phyloP scores from a whole-genome alignment of 2,329 filamentous ascomycete species.

The Apiospora phragmitis region DNA sequence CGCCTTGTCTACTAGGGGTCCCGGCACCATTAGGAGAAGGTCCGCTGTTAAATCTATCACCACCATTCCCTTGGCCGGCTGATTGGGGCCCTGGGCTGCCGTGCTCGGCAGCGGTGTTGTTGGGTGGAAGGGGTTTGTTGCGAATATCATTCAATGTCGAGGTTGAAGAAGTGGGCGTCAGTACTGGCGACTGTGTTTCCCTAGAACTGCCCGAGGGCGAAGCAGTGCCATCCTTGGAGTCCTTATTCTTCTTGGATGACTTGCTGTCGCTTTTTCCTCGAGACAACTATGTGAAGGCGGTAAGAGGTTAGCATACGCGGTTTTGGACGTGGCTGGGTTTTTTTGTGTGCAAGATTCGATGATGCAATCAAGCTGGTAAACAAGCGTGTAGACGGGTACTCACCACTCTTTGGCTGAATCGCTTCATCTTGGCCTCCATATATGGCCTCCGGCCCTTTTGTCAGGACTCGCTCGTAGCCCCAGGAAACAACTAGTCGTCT shows the following conservation, averaged over 20 bases:
- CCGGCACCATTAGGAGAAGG: slow-evolving; percentile 52
- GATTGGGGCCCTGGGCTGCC: slow-evolving; percentile 40
- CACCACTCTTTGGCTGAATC: slow-evolving; percentile 96
- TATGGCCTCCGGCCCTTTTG: slow-evolving; percentile 6
- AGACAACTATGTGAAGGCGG: slow-evolving; percentile 74
- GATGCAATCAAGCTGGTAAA: slow-evolving; percentile 3
- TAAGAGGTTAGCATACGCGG: slow-evolving; percentile 44
- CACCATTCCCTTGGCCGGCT: slow-evolving; percentile 29
- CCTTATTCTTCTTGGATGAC: slow-evolving; percentile 75
- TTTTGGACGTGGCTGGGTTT: neutral
- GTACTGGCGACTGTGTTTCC: slow-evolving; percentile 62
- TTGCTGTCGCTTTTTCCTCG: slow-evolving; percentile 86
- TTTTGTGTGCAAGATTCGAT: neutral
- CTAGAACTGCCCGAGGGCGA: slow-evolving; percentile 63
- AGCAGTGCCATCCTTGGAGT: slow-evolving; percentile 73
- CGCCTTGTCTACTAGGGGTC: slow-evolving; percentile 64
- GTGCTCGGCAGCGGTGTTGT: slow-evolving; percentile 47
- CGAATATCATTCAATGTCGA: slow-evolving; percentile 83
- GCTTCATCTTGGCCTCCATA: slow-evolving; percentile 70
- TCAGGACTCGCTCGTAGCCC: slow-evolving; percentile 8
- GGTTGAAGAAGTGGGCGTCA: slow-evolving; percentile 86
- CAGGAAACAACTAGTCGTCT: neutral
- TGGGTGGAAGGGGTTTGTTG: slow-evolving; percentile 74
- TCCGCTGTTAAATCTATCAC: slow-evolving; percentile 34
- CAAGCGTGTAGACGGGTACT: slow-evolving; percentile 41